Evolutionary conservation across 805 yeast genomes (phyloP).

Genomic region (Saturnispora halmiae): DNA sequence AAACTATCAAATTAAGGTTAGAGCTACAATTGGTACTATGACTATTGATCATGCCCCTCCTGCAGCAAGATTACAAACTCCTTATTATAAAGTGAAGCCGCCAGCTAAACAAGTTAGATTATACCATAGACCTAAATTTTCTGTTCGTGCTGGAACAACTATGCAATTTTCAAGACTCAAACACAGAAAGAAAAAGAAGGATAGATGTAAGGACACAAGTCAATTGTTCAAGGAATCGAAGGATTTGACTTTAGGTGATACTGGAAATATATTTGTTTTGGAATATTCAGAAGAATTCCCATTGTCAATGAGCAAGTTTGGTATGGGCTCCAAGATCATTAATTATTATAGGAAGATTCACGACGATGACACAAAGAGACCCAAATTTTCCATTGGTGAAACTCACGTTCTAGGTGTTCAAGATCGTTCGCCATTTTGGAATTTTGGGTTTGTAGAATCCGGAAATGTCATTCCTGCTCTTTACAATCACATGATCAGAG

Average conservation of each 20-base stretch:
- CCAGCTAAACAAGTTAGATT: conserved; percentile 59
- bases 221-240: conserved; percentile 63
- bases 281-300: conserved; percentile 93
- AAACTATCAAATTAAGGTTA: conserved; percentile 82
- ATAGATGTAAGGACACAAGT: conserved; percentile 69
- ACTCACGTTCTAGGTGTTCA: conserved; percentile 94
- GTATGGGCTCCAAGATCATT: conserved; percentile 91
- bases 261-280: conserved; percentile 64
- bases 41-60: conserved; percentile 88
- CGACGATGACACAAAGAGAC: conserved; percentile 77
- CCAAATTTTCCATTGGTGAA: conserved; percentile 84
- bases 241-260: conserved; percentile 78
- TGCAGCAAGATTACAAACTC: conserved; percentile 78
- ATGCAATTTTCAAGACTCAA: conserved; percentile 71
- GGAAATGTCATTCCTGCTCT: conserved; percentile 91
- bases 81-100: conserved; percentile 76
- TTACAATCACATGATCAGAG: conserved; percentile 84
- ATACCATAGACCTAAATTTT: conserved; percentile 73
- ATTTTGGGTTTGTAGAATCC: conserved; percentile 91
- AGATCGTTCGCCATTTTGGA: conserved; percentile 97
- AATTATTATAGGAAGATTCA: conserved; percentile 82
- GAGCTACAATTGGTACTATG: conserved; percentile 86
- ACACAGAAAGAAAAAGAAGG: conserved; percentile 77
- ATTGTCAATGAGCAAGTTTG: conserved; percentile 71
- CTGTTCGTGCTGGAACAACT: conserved; percentile 66